Evolutionary conservation across 2,329 filamentous ascomycete species (phyloP).

Genomic region (Ophiostoma populinum): DNA sequence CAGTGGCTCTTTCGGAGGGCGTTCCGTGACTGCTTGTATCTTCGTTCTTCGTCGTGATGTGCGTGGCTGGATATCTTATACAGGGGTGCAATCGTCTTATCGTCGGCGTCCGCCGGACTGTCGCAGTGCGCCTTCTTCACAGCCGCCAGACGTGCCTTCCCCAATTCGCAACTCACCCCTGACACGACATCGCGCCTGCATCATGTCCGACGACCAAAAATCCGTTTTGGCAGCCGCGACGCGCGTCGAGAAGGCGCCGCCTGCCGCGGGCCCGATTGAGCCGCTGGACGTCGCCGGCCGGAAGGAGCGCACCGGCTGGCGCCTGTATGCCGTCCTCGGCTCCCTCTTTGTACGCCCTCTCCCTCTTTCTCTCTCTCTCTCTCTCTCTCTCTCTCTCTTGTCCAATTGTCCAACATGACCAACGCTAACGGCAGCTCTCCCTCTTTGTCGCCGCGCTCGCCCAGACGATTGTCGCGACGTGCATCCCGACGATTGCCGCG

Average conservation of each 20-base stretch:
- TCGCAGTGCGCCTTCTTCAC: no score
- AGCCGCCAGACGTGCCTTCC: conserved; percentile 2
- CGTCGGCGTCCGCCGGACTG: conserved; percentile 20
- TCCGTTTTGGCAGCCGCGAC: neutral
- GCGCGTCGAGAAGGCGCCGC: no score
- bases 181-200: neutral
- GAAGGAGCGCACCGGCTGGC: conserved; percentile 3
- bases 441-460: conserved; percentile 37
- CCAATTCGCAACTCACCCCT: no score
- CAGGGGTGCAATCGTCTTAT: conserved; percentile 28
- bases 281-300: conserved; percentile 2
- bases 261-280: no score
- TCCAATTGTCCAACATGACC: neutral
- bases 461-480: conserved; percentile 21
- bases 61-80: no score
- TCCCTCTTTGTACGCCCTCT: conserved; percentile 5
- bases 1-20: no score
- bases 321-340: conserved; percentile 4
- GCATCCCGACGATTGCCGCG: conserved; percentile 10
- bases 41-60: no score
- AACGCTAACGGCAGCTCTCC: conserved; percentile 3
- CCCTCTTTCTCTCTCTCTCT: neutral
- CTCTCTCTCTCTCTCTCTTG: neutral
- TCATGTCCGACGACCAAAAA: no score
- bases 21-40: no score